Conservation (phyloP, 1,139 yeast species). For the Suhomyces yuchorum region DNA sequence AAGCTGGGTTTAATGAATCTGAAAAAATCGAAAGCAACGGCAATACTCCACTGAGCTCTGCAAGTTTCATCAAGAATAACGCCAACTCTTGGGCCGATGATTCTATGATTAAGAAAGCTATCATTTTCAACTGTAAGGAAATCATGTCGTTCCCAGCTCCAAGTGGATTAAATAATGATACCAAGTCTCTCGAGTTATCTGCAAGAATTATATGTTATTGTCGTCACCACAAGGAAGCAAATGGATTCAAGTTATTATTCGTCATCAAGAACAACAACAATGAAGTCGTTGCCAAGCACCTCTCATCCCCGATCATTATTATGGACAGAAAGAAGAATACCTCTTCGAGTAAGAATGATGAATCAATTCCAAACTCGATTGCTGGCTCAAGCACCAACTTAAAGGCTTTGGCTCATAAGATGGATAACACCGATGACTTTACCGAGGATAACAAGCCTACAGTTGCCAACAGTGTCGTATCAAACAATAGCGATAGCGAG, state of each 20-base stretch:
- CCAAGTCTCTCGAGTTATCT: constrained; percentile 65
- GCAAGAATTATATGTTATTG: constrained; percentile 94
- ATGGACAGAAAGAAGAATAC: constrained; percentile 86
- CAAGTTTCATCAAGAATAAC: constrained; percentile 37
- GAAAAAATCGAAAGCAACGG: constrained; percentile 33
- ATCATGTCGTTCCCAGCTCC: constrained; percentile 75
- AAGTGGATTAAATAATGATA: constrained; percentile 40
- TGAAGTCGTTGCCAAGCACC: constrained; percentile 67
- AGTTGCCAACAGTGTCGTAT: constrained; percentile 9
- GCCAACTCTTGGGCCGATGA: constrained; percentile 76
- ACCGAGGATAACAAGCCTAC: constrained; percentile 2
- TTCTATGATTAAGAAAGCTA: constrained; percentile 72
- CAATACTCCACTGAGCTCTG: constrained; percentile 19
- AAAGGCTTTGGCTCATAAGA: constrained; percentile 13
- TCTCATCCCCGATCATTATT: constrained; percentile 77
- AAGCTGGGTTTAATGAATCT: constrained; percentile 56
- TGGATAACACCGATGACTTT: constrained; percentile 8
- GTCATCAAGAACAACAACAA: constrained; percentile 64
- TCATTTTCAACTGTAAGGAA: constrained; percentile 89
- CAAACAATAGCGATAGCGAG: constrained; percentile 17
- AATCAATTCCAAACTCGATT: constrained; percentile 24
- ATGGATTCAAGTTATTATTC: constrained; percentile 77
- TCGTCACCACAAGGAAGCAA: constrained; percentile 85
- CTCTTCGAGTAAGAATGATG: constrained; percentile 18
- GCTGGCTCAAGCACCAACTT: constrained; percentile 27